Conservation (phyloP, 2,329 filamentous ascomycete genomes). For the Trichoderma semiorbis region DNA sequence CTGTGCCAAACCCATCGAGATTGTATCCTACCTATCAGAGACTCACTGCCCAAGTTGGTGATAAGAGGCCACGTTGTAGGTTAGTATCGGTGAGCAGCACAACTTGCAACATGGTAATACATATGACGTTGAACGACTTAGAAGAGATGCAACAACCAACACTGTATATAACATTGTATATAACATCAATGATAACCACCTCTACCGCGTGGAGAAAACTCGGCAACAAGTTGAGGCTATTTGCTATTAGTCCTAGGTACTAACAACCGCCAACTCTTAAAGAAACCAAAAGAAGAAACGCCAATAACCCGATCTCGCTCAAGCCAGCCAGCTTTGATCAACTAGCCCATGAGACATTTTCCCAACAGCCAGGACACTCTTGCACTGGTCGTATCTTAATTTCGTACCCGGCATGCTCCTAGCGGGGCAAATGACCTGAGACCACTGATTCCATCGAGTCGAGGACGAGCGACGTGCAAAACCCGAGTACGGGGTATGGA, state of each 20-base stretch:
- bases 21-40: background rate
- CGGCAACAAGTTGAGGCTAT: background rate
- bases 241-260: background rate
- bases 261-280: background rate
- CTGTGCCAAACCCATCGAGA: background rate
- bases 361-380: background rate
- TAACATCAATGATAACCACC: background rate
- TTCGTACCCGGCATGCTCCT: background rate
- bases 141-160: background rate
- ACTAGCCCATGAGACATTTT: background rate
- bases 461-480: background rate
- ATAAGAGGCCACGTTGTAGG: background rate
- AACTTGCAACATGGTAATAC: background rate
- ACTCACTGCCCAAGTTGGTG: background rate
- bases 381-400: background rate
- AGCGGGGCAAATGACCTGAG: background rate
- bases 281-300: background rate
- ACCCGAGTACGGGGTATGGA: background rate
- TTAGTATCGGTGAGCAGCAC: background rate
- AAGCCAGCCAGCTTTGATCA: background rate
- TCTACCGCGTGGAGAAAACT: background rate
- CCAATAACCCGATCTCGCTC: background rate
- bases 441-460: background rate
- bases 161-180: background rate
- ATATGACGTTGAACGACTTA: background rate